phyloP scores from a whole-genome alignment of 1,139 yeast genomes.

The Wickerhamomyces sp. region DNA sequence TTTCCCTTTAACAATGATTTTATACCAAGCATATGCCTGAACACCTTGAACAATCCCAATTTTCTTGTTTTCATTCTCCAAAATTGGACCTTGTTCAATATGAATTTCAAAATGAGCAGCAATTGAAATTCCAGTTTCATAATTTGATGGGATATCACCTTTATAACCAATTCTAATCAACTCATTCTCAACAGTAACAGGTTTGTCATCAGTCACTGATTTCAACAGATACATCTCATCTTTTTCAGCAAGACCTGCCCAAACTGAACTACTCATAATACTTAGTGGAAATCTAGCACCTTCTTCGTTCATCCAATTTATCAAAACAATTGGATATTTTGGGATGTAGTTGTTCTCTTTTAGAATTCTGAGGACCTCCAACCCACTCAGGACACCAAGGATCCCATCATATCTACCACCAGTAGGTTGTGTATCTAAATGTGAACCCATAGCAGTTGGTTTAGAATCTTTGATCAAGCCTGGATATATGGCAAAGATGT shows the following conservation, averaged over 20 bases:
- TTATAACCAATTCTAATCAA: constrained; percentile 57
- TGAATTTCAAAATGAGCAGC: constrained; percentile 71
- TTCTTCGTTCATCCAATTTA: constrained; percentile 75
- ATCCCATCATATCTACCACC: constrained; percentile 77
- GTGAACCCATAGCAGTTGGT: constrained; percentile 71
- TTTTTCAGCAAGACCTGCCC: constrained; percentile 48
- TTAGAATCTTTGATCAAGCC: constrained; percentile 43
- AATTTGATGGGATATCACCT: constrained; percentile 45
- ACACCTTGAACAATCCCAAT: constrained; percentile 66
- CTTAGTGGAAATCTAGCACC: constrained; percentile 72
- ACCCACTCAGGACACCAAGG: constrained; percentile 61
- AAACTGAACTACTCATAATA: constrained; percentile 61
- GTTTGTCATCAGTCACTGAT: constrained; percentile 48
- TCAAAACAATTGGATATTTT: constrained; percentile 57
- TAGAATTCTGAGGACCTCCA: constrained; percentile 61
- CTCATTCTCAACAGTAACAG: constrained; percentile 51
- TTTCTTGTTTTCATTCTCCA: constrained; percentile 48
- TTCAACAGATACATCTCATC: constrained; percentile 46
- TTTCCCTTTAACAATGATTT: constrained; percentile 48
- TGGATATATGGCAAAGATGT: constrained; percentile 59
- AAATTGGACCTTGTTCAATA: constrained; percentile 71
- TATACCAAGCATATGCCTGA: constrained; percentile 63
- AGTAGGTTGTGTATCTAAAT: constrained; percentile 74
- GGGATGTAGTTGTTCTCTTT: constrained; percentile 55
- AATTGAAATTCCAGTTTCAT: constrained; percentile 44